A percentile compares a stretch with the other conserved stretches of the same genome.
These are phyloP conservation scores for Jacaranda mimosifolia DNA, from an alignment of 257 asterid genomes.

Conservation along the genomic window DNA sequence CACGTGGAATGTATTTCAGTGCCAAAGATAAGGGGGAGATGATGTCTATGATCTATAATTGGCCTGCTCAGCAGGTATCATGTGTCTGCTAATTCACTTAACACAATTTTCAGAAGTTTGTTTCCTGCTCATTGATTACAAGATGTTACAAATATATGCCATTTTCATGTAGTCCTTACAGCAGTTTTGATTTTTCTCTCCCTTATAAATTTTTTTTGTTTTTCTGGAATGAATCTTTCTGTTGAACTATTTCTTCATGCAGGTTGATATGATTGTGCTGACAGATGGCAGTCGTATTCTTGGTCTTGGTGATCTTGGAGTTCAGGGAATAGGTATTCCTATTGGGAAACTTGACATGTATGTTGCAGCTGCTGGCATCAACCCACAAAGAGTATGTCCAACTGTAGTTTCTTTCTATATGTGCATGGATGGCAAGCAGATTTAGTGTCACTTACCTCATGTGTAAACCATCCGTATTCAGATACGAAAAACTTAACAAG, in stretches of 20 bases:
- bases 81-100: not conserved
- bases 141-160: not conserved
- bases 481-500: conserved; percentile 4
- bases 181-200: not conserved
- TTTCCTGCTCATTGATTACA: not conserved
- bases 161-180: not conserved
- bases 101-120: not conserved
- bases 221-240: conserved; percentile 24
- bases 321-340: conserved; percentile 99
- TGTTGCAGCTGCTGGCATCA: conserved; percentile 99
- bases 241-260: conserved; percentile 41
- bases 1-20: conserved; percentile 99
- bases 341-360: conserved; percentile 99
- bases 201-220: not conserved
- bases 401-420: conserved; percentile 23
- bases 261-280: conserved; percentile 99
- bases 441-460: conserved; percentile 1
- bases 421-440: not conserved
- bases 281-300: conserved; percentile 99
- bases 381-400: conserved; percentile 90
- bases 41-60: conserved; percentile 99
- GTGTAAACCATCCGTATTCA: not conserved
- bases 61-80: conserved; percentile 89
- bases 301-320: conserved; percentile 99
- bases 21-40: conserved; percentile 99